Base-by-base conservation (phyloP, 345 rosid genomes). In the Noccaea caerulescens region DNA sequence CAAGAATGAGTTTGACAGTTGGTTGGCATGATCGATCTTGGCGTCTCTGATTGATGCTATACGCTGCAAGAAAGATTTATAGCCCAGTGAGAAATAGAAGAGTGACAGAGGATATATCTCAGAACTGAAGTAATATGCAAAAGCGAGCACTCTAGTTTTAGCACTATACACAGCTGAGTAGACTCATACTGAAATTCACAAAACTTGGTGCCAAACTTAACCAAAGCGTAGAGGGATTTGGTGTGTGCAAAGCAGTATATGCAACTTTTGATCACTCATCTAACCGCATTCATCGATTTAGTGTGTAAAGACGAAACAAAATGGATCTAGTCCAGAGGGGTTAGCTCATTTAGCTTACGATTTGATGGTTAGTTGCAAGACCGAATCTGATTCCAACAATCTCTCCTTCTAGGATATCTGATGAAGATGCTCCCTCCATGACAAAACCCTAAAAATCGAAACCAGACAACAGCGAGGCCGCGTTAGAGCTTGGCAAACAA, bases 1-100 rank as follows among this genome's bases (percentile, higher is more conserved):
- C 63, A 94, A 90, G 73, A 84, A 92, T 10, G 98, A 76, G 77
- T 94, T 94, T 9, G 87, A 77, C 6, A 92, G 85, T 78, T 92
- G 98, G 82, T 78, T 86, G 7, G 87, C 75, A 77, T 94, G 97
- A 59, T 83, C 82, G 46, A 89, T 88, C 44, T 27, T 43, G 7
- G 96, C 66, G 53, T 77, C 97, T 75, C 88, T 92, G 46, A 88
- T 49, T 0, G 97, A 94, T 69, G 98, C 92, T 69, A 80, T 74
- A 44, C 82, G 66, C 97, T 89, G 80, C 41, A 63, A 70, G 45
- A 27, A 49, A 46, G 14, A 58, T 37, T 25, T 47, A 63, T 4
- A 46, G 11, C 16, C 45, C 54, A 55, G 51, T 69, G 55, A 76
- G 39, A 30, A 44, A 52, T 1, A 52, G 7, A 50, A 53, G 52